A percentile compares a stretch with the other conserved stretches of the same genome.
Evolutionary conservation across 2,329 filamentous ascomycete species (phyloP).

Genomic region (Microcyclosporella mali): DNA sequence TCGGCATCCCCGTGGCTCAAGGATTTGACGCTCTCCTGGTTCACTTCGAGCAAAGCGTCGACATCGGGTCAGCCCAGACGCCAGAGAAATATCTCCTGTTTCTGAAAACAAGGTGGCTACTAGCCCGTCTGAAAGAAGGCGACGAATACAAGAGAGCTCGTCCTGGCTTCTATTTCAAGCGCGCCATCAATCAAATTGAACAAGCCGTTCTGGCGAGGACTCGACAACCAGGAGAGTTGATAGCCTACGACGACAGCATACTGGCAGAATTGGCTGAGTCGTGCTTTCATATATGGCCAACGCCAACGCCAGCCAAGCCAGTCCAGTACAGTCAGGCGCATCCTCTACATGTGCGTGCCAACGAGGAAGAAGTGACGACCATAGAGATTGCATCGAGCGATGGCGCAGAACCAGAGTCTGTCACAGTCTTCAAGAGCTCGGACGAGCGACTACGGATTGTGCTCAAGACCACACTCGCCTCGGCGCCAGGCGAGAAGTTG

Average conservation of each 20-base stretch:
- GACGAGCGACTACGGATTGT: conserved; percentile 17
- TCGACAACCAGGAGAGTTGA: conserved; percentile 9
- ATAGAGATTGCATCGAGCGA: conserved; percentile 9
- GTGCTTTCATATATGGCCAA: conserved; percentile 12
- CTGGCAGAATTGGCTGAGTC: conserved; percentile 12
- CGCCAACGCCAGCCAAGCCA: background rate
- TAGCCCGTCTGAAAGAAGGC: conserved; percentile 12
- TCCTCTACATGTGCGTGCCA: conserved; percentile 13
- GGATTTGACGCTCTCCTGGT: conserved; percentile 17
- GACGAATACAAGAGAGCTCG: conserved; percentile 12
- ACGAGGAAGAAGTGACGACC: conserved; percentile 11
- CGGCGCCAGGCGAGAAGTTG: conserved; percentile 9
- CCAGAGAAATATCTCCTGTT: conserved; percentile 17
- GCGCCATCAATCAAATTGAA: conserved; percentile 19
- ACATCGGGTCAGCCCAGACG: conserved; percentile 9
- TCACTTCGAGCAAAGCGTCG: conserved; percentile 15
- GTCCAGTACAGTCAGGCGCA: conserved; percentile 13
- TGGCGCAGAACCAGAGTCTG: conserved; percentile 3
- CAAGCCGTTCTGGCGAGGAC: conserved; percentile 12
- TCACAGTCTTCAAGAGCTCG: conserved; percentile 19
- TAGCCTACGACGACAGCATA: conserved; percentile 12
- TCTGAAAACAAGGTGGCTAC: conserved; percentile 20
- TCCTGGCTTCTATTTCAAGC: conserved; percentile 20
- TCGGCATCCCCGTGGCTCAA: conserved; percentile 13
- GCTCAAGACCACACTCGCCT: conserved; percentile 9